These are phyloP conservation scores for Penicillium coffeae DNA, from an alignment of 495 filamentous ascomycete species.

Conservation along the genomic window DNA sequence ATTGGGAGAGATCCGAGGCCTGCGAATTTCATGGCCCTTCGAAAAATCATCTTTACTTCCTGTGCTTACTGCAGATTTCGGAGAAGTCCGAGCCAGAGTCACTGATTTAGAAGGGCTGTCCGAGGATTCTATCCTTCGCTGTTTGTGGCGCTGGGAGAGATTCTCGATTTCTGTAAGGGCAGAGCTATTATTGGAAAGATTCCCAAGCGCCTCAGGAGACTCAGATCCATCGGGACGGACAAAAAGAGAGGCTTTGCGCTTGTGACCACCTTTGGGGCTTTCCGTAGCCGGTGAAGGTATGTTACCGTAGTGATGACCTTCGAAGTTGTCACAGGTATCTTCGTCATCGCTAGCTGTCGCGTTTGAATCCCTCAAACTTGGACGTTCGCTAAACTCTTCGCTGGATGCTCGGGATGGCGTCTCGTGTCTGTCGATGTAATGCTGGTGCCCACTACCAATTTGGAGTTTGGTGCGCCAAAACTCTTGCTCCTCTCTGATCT, in stretches of 20 bases:
- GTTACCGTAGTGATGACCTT: neutral
- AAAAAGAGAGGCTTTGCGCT: neutral
- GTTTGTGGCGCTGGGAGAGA: conserved; percentile 15
- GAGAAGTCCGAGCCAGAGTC: neutral
- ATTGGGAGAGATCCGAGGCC: neutral
- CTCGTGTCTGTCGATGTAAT: conserved; percentile 28
- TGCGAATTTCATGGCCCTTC: no score
- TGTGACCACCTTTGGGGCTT: neutral
- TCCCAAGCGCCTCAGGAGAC: neutral
- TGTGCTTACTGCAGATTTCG: no score
- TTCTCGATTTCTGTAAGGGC: conserved; percentile 26
- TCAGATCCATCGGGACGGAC: conserved; percentile 23
- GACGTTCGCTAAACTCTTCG: conserved; percentile 4
- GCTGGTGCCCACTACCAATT: conserved; percentile 31
- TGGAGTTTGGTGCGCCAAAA: conserved; percentile 55
- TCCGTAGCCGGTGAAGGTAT: neutral
- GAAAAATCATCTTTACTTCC: no score
- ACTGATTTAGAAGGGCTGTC: neutral
- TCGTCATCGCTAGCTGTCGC: neutral
- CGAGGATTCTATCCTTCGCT: conserved; percentile 2
- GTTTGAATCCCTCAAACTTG: neutral
- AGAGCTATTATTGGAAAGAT: neutral
- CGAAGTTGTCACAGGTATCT: neutral
- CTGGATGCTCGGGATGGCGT: conserved; percentile 16
- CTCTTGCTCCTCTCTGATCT: conserved; percentile 48